Conservation (phyloP, 352 stramenopile species). For the Phytophthora litchii region DNA sequence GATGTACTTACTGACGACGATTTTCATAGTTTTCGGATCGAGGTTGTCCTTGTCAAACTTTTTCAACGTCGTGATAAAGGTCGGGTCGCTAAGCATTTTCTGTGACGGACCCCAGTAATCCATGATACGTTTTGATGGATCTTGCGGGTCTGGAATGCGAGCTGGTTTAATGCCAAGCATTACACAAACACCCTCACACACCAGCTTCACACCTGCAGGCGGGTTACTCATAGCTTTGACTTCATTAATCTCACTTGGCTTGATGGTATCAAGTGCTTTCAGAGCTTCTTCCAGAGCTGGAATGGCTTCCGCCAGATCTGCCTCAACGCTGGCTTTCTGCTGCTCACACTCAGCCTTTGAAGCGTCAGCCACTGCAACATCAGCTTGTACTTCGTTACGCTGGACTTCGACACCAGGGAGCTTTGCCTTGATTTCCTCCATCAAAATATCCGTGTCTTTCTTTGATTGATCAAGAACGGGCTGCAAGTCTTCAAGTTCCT, state of each 20-base stretch:
- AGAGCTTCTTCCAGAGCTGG: constrained; percentile 93
- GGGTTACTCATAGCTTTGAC: constrained; percentile 94
- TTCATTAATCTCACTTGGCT: constrained; percentile 93
- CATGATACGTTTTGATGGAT: constrained; percentile 94
- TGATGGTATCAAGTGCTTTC: constrained; percentile 93
- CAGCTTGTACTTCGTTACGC: constrained; percentile 75
- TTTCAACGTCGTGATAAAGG: constrained; percentile 93
- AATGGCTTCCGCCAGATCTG: constrained; percentile 93
- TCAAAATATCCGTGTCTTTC: constrained; percentile 92
- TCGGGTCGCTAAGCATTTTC: constrained; percentile 92
- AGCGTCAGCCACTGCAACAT: constrained; percentile 76
- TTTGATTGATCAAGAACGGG: constrained; percentile 92
- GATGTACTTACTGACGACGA: constrained; percentile 91
- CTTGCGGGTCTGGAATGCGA: constrained; percentile 90
- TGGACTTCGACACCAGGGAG: constrained; percentile 89
- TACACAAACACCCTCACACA: constrained; percentile 94
- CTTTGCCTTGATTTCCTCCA: constrained; percentile 94
- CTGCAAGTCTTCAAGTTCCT: constrained; percentile 94
- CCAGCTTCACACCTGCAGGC: constrained; percentile 91
- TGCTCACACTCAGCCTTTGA: constrained; percentile 92
- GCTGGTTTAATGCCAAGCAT: constrained; percentile 94
- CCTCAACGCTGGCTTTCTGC: constrained; percentile 85
- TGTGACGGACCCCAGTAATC: constrained; percentile 95
- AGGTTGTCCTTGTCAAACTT: constrained; percentile 92
- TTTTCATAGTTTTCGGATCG: constrained; percentile 88